A percentile compares a stretch with the other conserved stretches of the same genome.
phyloP scores from a whole-genome alignment of 352 stramenopile genomes.

The Halophytophthora polymorphica region DNA sequence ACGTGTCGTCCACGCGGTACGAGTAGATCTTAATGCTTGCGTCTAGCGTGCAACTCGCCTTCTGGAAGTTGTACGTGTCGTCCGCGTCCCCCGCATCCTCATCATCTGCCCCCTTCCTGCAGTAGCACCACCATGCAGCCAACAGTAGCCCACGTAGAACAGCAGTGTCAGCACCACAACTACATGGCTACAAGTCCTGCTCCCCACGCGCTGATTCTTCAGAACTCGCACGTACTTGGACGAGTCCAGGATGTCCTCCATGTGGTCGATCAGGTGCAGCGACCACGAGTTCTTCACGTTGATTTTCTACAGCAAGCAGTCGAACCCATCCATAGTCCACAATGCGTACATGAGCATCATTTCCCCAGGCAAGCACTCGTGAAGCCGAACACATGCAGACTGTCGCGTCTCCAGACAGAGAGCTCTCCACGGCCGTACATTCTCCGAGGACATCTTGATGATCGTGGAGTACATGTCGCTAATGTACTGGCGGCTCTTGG shows the following conservation, averaged over 20 bases:
- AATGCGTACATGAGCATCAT: not conserved
- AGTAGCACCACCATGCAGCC: not conserved
- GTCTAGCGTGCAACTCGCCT: constrained; percentile 97
- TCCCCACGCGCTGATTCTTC: not conserved
- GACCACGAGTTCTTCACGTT: constrained; percentile 97
- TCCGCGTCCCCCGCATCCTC: constrained; percentile 36
- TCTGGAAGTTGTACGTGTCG: constrained; percentile 95
- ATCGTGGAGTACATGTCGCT: constrained; percentile 91
- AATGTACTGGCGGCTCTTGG: constrained; percentile 73
- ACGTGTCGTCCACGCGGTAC: constrained; percentile 97
- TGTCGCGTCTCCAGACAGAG: not conserved
- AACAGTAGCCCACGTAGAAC: too few relatives aligned
- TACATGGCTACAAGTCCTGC: not conserved
- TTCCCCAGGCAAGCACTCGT: not conserved
- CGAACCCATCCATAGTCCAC: constrained; percentile 3
- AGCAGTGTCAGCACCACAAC: not conserved
- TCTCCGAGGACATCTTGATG: constrained; percentile 91
- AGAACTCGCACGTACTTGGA: constrained; percentile 59
- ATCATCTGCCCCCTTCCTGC: constrained; percentile 22
- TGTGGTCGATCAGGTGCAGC: constrained; percentile 96
- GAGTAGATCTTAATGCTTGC: constrained; percentile 99
- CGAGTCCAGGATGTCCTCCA: constrained; percentile 91
- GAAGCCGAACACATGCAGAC: not conserved
- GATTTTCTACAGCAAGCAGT: constrained; percentile 87
- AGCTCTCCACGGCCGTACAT: constrained; percentile 39